Conservation (phyloP, 2,329 filamentous ascomycete species). For the Calonectria ilicicola region DNA sequence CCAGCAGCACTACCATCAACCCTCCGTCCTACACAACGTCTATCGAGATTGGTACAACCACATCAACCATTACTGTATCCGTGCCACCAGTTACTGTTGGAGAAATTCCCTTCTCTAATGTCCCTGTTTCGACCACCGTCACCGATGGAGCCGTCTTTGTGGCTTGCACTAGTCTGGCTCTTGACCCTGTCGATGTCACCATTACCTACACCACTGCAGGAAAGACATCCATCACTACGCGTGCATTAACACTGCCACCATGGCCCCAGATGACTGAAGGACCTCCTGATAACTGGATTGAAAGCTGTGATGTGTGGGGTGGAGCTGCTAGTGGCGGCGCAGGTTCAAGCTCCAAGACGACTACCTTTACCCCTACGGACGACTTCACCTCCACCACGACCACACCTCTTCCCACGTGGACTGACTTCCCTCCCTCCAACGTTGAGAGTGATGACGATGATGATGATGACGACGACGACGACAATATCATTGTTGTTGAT, state of each 20-base stretch:
- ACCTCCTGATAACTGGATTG: background rate
- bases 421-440: background rate
- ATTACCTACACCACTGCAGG: background rate
- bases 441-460: background rate
- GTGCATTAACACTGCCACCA: background rate
- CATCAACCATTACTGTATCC: background rate
- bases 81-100: background rate
- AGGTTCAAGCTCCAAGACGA: background rate
- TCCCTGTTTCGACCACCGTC: background rate
- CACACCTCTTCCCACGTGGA: conserved; percentile 1
- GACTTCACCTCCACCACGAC: background rate
- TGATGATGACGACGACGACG: background rate
- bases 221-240: conserved; percentile 2
- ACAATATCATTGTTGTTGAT: background rate
- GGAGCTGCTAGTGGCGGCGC: background rate
- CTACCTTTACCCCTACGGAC: background rate
- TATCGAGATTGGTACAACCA: background rate
- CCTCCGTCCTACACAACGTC: background rate
- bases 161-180: background rate
- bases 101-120: background rate
- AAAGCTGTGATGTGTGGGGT: background rate
- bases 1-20: background rate
- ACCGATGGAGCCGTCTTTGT: conserved; percentile 1
- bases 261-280: background rate
- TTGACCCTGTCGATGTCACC: background rate